phyloP scores from a whole-genome alignment of 2,329 filamentous ascomycete species.

The Alternaria solani region DNA sequence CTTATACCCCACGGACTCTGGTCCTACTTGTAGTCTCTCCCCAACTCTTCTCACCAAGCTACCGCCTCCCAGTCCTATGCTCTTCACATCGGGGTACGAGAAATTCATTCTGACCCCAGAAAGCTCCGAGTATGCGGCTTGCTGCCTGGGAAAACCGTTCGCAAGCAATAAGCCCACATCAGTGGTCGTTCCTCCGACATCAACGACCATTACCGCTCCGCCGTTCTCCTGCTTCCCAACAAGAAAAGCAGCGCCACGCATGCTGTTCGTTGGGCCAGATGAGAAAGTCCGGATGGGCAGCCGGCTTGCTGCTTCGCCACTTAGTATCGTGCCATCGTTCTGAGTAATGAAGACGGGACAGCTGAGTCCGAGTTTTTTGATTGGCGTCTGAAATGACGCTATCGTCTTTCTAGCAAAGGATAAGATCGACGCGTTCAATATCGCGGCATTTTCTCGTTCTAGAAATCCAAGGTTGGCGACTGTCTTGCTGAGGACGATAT shows the following conservation, averaged over 20 bases:
- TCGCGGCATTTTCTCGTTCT: slow-evolving; percentile 61
- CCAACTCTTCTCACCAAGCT: slow-evolving; percentile 59
- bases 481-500: slow-evolving; percentile 61
- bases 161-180: slow-evolving; percentile 69
- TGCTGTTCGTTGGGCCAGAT: slow-evolving; percentile 62
- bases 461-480: slow-evolving; percentile 62
- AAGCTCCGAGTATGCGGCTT: slow-evolving; percentile 68
- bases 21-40: slow-evolving; percentile 60
- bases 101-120: slow-evolving; percentile 70
- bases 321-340: slow-evolving; percentile 61
- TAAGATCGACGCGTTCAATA: slow-evolving; percentile 60
- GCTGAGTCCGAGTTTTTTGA: slow-evolving; percentile 54
- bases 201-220: slow-evolving; percentile 68
- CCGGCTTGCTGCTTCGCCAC: slow-evolving; percentile 56
- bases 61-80: slow-evolving; percentile 66
- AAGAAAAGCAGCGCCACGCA: slow-evolving; percentile 59
- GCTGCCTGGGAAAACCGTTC: slow-evolving; percentile 70
- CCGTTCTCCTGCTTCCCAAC: slow-evolving; percentile 40
- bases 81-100: slow-evolving; percentile 63
- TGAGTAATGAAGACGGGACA: slow-evolving; percentile 62
- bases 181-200: slow-evolving; percentile 72
- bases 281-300: slow-evolving; percentile 62
- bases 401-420: slow-evolving; percentile 58
- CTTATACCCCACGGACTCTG: slow-evolving; percentile 69
- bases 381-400: slow-evolving; percentile 56